Evolutionary conservation across 2,329 filamentous ascomycete species (phyloP).

Genomic region (Zopfia rhizophila): DNA sequence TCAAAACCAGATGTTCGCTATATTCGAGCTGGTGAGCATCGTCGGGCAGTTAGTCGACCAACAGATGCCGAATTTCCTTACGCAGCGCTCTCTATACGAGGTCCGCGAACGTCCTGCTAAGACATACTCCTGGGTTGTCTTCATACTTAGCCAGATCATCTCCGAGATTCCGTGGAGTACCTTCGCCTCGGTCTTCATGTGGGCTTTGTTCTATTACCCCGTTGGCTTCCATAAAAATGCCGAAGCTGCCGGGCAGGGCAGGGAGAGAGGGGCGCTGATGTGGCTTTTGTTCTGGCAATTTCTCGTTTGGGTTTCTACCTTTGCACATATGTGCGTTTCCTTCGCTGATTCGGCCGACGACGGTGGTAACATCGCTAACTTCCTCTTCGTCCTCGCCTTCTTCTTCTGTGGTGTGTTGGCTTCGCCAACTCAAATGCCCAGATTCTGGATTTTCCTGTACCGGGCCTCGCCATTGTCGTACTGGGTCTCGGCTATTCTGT

Average conservation of each 20-base stretch:
- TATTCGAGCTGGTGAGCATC: slow-evolving; percentile 80
- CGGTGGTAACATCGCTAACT: slow-evolving; percentile 17
- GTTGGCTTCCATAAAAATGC: slow-evolving; percentile 77
- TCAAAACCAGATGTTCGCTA: slow-evolving; percentile 83
- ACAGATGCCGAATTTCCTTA: slow-evolving; percentile 82
- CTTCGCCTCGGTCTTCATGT: slow-evolving; percentile 75
- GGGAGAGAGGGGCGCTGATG: slow-evolving; percentile 77
- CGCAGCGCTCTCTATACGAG: slow-evolving; percentile 80
- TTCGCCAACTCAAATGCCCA: slow-evolving; percentile 67
- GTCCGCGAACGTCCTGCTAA: slow-evolving; percentile 84
- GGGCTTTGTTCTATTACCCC: slow-evolving; percentile 82
- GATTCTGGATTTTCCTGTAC: slow-evolving; percentile 85
- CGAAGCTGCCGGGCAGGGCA: slow-evolving; percentile 63
- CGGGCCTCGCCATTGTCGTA: slow-evolving; percentile 81
- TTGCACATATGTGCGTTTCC: slow-evolving; percentile 72
- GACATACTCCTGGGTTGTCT: slow-evolving; percentile 82
- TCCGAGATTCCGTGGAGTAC: slow-evolving; percentile 85
- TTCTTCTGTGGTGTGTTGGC: slow-evolving; percentile 78
- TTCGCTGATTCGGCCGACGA: background rate
- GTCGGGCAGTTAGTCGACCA: slow-evolving; percentile 79
- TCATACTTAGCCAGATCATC: slow-evolving; percentile 78
- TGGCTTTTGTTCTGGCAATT: slow-evolving; percentile 77
- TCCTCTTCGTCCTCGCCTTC: slow-evolving; percentile 75
- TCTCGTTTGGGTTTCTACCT: slow-evolving; percentile 79
- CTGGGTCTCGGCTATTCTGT: slow-evolving; percentile 74